Base-by-base conservation (phyloP, 768 basidiomycete genomes). In the Mycena alexandri region DNA sequence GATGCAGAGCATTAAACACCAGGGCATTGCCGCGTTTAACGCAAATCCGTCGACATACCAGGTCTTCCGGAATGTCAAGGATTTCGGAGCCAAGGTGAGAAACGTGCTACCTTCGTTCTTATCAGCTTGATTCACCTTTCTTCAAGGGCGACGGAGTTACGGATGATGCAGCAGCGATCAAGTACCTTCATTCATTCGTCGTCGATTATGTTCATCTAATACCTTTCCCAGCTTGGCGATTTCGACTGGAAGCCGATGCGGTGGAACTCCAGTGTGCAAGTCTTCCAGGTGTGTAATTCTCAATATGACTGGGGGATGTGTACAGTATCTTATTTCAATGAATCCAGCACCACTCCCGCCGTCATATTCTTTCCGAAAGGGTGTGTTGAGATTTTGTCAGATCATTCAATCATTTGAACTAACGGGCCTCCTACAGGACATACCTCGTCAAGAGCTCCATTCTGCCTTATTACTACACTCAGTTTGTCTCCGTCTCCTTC, bases 141-240 rank as follows among this genome's bases (percentile, higher is more conserved):
- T 25, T 44, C 29, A 76, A 76, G 64, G 84, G 86, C 21, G 90
- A 94, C 76, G 93, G 92, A 67, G 81, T 88, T 6, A 83, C 86
- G 1, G 93, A 94, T 72, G 93, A 94, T 68, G 93, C 92, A 2
- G 84, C 80, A 55, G 91, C 93, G 3, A 93, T 93, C 79, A 92
- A 91, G 91, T 89, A 67, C 50, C 75, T 44, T 47, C 16, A 59
- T 69, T 44, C 17, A 9, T n/a, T n/a, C 13, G 22, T 29, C 33
- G 3, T 13, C 12, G 19, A 0, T 12, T 16, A 33, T 13, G 17
- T 48, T n/a, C 19, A 36, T 42, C 33, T n/a, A 11, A 44, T n/a
- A 42, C 34, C 21, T n/a, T 17, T 61, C 60, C 41, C 62, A 93
- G 91, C 70, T 77, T 79, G 48, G 93, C 93, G 17, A 93, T 93